Evolutionary conservation across 2,329 filamentous ascomycete species (phyloP).

Genomic region (Fusarium avenaceum): DNA sequence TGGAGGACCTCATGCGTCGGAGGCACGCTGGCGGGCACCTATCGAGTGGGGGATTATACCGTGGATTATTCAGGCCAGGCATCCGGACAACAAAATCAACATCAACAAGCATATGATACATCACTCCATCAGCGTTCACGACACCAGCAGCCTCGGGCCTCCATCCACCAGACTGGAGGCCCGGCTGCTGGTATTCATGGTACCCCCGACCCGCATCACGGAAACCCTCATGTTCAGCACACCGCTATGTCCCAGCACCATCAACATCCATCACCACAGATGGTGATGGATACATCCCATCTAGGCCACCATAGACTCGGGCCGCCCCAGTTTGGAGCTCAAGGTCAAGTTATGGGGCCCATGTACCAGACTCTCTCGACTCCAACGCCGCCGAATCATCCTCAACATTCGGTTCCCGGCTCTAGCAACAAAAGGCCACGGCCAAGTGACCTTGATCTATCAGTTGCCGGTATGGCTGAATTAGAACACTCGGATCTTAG

Average conservation of each 20-base stretch:
- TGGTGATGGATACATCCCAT: conserved; percentile 69
- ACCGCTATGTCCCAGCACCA: conserved; percentile 60
- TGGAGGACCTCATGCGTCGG: conserved; percentile 81
- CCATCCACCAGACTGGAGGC: conserved; percentile 62
- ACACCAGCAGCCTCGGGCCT: conserved; percentile 59
- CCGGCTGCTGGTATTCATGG: conserved; percentile 62
- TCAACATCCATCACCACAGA: conserved; percentile 64
- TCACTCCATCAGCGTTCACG: conserved; percentile 55
- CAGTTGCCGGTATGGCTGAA: conserved; percentile 63
- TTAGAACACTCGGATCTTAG: conserved; percentile 69
- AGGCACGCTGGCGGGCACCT: conserved; percentile 80
- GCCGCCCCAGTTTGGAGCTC: conserved; percentile 66
- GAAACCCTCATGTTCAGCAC: conserved; percentile 50
- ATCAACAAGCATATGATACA: conserved; percentile 73
- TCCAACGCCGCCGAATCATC: conserved; percentile 53
- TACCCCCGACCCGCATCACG: conserved; percentile 56
- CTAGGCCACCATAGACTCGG: conserved; percentile 67
- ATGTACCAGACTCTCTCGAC: conserved; percentile 66
- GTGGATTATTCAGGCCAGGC: conserved; percentile 80
- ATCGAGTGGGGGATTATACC: conserved; percentile 80
- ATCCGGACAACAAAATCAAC: conserved; percentile 74
- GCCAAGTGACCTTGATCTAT: conserved; percentile 71
- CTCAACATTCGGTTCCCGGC: conserved; percentile 48
- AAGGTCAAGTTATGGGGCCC: conserved; percentile 64
- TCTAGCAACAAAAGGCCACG: conserved; percentile 65